Evolutionary conservation across 169 alveolate genomes (phyloP).

Genomic region (Perkinsus marinus): DNA sequence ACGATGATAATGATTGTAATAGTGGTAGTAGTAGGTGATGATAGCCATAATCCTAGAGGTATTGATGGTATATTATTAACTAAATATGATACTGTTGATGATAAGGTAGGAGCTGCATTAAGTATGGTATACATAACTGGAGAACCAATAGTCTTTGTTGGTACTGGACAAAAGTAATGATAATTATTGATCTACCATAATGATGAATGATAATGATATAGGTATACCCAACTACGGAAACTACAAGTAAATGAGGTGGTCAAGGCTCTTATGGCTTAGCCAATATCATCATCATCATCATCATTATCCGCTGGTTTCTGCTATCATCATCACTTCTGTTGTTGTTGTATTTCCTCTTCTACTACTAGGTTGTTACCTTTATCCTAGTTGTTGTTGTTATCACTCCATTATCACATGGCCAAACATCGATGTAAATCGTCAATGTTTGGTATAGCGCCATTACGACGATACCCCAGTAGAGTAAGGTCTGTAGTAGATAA

Average conservation of each 20-base stretch:
- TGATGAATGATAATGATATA: background rate
- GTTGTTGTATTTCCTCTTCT: too few relatives aligned
- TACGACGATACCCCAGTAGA: too few relatives aligned
- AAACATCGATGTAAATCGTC: too few relatives aligned
- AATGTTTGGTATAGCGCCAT: too few relatives aligned
- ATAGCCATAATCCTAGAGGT: slow-evolving; percentile 64
- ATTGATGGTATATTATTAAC: slow-evolving; percentile 98
- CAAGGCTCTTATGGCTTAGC: background rate
- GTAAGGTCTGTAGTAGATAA: too few relatives aligned
- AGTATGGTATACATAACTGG: slow-evolving; percentile 98
- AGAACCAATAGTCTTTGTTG: slow-evolving; percentile 97
- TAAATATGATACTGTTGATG: slow-evolving; percentile 99
- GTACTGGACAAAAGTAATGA: slow-evolving; percentile 96
- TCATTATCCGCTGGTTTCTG: too few relatives aligned
- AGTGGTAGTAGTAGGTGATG: background rate
- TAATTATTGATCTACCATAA: background rate
- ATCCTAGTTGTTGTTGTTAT: too few relatives aligned
- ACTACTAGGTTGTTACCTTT: too few relatives aligned
- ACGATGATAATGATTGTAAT: background rate
- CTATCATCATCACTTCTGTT: too few relatives aligned
- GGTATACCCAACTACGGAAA: background rate
- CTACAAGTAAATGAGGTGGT: background rate
- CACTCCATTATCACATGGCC: too few relatives aligned
- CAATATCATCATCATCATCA: background rate
- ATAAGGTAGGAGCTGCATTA: slow-evolving; percentile 97